These are phyloP conservation scores for Colletotrichum orchidophilum DNA, from an alignment of 2,329 filamentous ascomycete genomes.

Conservation along the genomic window DNA sequence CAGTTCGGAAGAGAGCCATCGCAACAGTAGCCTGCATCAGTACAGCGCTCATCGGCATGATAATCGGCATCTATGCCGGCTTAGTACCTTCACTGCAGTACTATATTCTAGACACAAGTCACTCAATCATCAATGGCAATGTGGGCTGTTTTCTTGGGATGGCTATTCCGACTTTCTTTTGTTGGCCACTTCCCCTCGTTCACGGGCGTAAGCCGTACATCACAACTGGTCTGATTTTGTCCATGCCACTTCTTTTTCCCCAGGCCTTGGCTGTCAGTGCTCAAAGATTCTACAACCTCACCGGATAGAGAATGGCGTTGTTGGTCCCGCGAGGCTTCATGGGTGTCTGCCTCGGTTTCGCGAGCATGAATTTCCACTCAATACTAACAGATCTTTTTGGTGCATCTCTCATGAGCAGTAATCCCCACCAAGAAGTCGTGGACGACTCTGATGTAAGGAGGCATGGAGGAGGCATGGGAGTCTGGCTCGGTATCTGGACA, in stretches of 20 bases:
- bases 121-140: constrained; percentile 77
- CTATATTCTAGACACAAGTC: constrained; percentile 74
- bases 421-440: constrained; percentile 78
- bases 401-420: constrained; percentile 75
- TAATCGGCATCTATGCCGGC: constrained; percentile 81
- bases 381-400: constrained; percentile 80
- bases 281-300: constrained; percentile 64
- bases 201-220: constrained; percentile 83
- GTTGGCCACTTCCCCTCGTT: constrained; percentile 78
- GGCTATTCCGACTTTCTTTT: constrained; percentile 74
- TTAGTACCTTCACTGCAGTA: constrained; percentile 84
- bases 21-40: constrained; percentile 77
- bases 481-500: constrained; percentile 83
- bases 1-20: constrained; percentile 72
- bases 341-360: constrained; percentile 76
- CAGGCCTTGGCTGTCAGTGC: constrained; percentile 74
- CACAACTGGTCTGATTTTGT: constrained; percentile 72
- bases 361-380: constrained; percentile 79
- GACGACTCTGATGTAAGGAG: constrained; percentile 74
- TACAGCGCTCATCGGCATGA: constrained; percentile 74
- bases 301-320: constrained; percentile 67
- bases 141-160: constrained; percentile 77
- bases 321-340: constrained; percentile 72
- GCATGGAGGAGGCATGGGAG: constrained; percentile 80
- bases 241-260: constrained; percentile 79